Percentiles rank a stretch among this genome's conserved stretches.
These are phyloP conservation scores for Panicum miliaceum DNA, from an alignment of 176 grass and related monocot genomes.

Conservation along the genomic window DNA sequence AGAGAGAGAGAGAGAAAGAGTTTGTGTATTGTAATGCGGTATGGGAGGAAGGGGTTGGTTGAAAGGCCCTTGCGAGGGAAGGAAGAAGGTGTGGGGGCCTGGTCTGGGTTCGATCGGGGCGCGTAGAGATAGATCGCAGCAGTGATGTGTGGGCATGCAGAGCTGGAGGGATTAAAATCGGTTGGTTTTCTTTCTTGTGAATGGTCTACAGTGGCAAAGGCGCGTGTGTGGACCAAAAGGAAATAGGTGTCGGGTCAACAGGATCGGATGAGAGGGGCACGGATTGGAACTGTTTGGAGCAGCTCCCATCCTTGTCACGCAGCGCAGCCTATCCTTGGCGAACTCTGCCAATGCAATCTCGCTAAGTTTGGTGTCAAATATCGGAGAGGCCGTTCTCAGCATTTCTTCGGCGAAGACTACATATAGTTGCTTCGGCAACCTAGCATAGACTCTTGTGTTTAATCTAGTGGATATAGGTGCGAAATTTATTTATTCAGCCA, in stretches of 20 bases:
- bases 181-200: not conserved
- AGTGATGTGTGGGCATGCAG: not conserved
- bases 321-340: not conserved
- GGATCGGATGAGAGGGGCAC: slow-evolving; percentile 10
- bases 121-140: not conserved
- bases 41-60: too few species aligned
- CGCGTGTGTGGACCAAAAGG: slow-evolving; percentile 23
- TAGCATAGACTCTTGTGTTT: too few species aligned
- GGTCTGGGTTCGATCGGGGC: not conserved
- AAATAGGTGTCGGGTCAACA: slow-evolving; percentile 60
- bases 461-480: too few species aligned
- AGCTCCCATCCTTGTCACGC: not conserved
- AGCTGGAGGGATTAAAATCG: slow-evolving; percentile 6
- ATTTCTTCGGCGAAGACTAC: too few species aligned
- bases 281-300: not conserved
- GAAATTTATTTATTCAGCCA: too few species aligned
- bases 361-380: too few species aligned
- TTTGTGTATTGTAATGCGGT: slow-evolving; percentile 17
- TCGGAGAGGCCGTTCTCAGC: too few species aligned
- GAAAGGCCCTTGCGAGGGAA: too few species aligned
- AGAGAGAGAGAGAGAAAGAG: too few species aligned
- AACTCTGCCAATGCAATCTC: too few species aligned
- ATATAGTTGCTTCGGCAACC: too few species aligned
- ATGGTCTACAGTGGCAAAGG: slow-evolving; percentile 42
- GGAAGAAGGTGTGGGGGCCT: not conserved